Percentiles rank a stretch among this genome's conserved stretches.
Conservation (phyloP, 768 basidiomycete species). For the Rhodosporidiobolus sp. region DNA sequence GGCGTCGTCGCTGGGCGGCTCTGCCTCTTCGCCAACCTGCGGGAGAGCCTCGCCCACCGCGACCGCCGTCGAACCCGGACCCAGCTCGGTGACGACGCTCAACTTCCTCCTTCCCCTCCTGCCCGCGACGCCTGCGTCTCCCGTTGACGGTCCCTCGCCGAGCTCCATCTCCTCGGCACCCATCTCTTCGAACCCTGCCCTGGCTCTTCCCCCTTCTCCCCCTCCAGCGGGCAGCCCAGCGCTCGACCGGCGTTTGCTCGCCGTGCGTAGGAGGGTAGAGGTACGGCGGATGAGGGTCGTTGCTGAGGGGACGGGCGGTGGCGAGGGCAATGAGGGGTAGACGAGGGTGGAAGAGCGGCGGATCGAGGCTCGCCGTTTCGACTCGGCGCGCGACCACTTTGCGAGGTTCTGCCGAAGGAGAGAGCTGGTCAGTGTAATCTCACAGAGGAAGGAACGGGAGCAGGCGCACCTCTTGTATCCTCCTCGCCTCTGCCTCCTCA, state of each 20-base stretch:
- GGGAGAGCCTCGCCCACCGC: background rate
- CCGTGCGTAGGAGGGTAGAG: background rate
- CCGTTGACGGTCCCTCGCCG: background rate
- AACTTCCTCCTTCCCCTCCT: background rate
- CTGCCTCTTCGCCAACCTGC: background rate
- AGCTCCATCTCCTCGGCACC: background rate
- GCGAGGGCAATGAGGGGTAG: background rate
- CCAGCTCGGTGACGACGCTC: background rate
- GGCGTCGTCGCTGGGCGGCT: too few relatives aligned
- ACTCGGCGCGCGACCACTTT: background rate
- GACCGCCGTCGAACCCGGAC: too few relatives aligned
- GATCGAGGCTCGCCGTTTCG: conserved; percentile 6
- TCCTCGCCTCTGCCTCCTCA: too few relatives aligned
- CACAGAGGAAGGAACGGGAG: too few relatives aligned
- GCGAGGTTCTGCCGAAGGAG: background rate
- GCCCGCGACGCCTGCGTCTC: background rate
- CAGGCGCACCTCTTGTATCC: too few relatives aligned
- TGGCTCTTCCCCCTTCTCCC: background rate
- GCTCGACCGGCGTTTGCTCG: background rate
- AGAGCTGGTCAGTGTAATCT: too few relatives aligned
- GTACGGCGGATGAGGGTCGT: background rate
- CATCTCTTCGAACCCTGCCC: background rate
- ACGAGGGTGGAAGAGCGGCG: background rate
- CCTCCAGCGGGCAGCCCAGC: background rate
- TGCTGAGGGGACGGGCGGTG: background rate